Base-by-base conservation (phyloP, 371 early-diverging fungal species). In the Chytridium lagenaria region DNA sequence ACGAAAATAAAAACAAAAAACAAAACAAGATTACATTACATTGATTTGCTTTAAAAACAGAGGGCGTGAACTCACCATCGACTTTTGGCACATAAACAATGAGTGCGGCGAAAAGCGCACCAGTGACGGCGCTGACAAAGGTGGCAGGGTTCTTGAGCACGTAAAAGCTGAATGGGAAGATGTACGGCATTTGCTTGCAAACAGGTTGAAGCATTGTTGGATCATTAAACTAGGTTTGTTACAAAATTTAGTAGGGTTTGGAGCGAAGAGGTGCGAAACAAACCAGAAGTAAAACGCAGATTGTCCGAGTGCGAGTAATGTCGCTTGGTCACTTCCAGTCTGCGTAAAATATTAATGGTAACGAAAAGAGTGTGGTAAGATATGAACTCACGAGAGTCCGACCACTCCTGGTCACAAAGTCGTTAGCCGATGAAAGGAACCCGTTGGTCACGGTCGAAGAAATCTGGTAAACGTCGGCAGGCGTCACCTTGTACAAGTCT, bases 121-220 rank as follows among this genome's bases (percentile, higher is more conserved):
- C 96, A 44, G 78, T 80, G 55, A 85, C 26, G 39, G 94, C 78
- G 50, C 92, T 90, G 69, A 78, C 59, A 78, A 92, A 95, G 7
- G 88, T 91, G 15, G 78, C 78, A 39, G 75, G 72, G 88, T 97
- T 97, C 44, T 64, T 50, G 81, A 96, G 90, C 90, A 95, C 92
- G 82, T 90, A 91, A 59, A 73, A 76, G 30, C 95, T 93, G 73
- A 90, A 91, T 37, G 96, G 95, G 63, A 91, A 77, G 1, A 88
- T 82, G 72, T 85, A 15, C 90, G 83, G 40, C 91, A 87, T 86
- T 98, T 98, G 85, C 94, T 93, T 31, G 93, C 90, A 79, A 97
- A 95, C 85, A 95, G 78, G 83, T 97, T 98, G 87, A 93, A 96
- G 76, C 90, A 85, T 79, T 98, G 98, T 80, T 83, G 83, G 71